These are phyloP conservation scores for Colletotrichum australisinense DNA, from an alignment of 2,329 filamentous ascomycete species.

Conservation along the genomic window DNA sequence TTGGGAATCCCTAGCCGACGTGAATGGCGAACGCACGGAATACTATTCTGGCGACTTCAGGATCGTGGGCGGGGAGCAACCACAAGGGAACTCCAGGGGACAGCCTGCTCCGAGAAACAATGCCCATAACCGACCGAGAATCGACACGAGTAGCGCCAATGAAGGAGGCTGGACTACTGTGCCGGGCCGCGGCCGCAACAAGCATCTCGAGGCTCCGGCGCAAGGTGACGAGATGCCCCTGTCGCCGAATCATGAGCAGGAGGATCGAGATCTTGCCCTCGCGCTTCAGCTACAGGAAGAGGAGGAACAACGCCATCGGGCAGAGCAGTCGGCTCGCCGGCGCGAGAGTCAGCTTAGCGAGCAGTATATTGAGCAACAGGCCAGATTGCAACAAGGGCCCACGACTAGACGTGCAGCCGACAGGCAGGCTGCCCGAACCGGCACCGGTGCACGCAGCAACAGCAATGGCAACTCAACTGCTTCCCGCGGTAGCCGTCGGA, in stretches of 20 bases:
- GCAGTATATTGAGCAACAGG: constrained; percentile 76
- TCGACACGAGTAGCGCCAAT: not conserved
- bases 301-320: constrained; percentile 82
- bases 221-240: constrained; percentile 42
- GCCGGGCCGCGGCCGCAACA: constrained; percentile 41
- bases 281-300: constrained; percentile 95
- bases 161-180: constrained; percentile 67
- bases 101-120: not conserved
- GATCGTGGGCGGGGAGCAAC: constrained; percentile 73
- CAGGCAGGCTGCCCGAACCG: constrained; percentile 35
- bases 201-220: not conserved
- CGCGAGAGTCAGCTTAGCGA: constrained; percentile 77
- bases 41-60: constrained; percentile 93
- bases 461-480: constrained; percentile 25
- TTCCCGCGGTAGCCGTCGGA: constrained; percentile 26
- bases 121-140: constrained; percentile 6
- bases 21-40: constrained; percentile 84
- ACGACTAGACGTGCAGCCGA: constrained; percentile 40
- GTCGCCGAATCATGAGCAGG: constrained; percentile 68
- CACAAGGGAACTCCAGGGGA: constrained; percentile 29
- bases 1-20: constrained; percentile 93
- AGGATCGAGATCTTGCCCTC: constrained; percentile 89
- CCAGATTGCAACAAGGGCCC: constrained; percentile 46
- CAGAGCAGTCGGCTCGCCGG: constrained; percentile 68
- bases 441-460: constrained; percentile 23